Evolutionary conservation across 2,329 filamentous ascomycete species (phyloP), one percentile per base, ranked within the genome.

Genomic region (Monosporascus sp.): DNA sequence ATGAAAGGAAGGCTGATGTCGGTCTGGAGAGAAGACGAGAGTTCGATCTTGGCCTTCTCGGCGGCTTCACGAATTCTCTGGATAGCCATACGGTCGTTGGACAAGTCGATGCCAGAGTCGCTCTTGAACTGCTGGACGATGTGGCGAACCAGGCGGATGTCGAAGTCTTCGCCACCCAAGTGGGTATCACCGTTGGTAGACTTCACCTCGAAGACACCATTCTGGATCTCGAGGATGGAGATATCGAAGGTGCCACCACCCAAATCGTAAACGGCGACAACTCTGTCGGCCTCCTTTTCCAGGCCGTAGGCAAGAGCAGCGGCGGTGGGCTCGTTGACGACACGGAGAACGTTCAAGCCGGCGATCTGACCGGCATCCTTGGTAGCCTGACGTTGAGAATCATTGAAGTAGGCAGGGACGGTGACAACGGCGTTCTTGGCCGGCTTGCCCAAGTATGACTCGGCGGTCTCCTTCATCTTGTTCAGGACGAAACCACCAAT

Each of bases 211-310:
- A 97, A 97, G 53, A 97, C 92, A 74, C 93, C 93, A 75, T 91
- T 91, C 79, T 96, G 91, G 70, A 97, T 97, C 78, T 96, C 91
- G 17, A 97, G 87, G 58, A 97, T 87, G 60, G 92, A 97, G 76
- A 97, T 95, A 91, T 97, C 93, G 77, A 97, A 97, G 65, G 92
- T 97, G 85, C 92, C 92, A 84, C 92, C 92, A 79, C 92, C 92
- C 67, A 97, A 84, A 87, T 97, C 92, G 80, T 96, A 97, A 72
- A 97, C 92, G 65, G 92, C 91, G 68, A 97, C 88, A 57, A 96
- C 78, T 61, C 88, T 84, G 78, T 97, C 91, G 59, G 85, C 82
- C 74, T 94, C 89, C 84, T 96, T 97, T 79, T 97, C 92, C 50
- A 97, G 84, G 78, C 93, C 93, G 70, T 97, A 97, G 58, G 93